phyloP scores from a whole-genome alignment of 345 rosid genomes.

The Pugionium cornutum region DNA sequence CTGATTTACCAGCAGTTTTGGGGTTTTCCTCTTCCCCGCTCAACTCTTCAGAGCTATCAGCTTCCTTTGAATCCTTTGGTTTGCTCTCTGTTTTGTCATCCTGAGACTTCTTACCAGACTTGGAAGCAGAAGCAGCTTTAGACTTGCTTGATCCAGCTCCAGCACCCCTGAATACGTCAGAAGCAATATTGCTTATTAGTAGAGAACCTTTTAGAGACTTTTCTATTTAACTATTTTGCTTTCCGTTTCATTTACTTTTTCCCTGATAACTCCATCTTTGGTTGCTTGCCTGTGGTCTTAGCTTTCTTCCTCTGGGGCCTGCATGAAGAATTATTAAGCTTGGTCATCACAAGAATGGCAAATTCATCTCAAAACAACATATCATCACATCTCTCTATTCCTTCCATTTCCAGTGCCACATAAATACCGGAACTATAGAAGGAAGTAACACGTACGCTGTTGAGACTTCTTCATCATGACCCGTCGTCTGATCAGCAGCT shows the following conservation, averaged over 20 bases:
- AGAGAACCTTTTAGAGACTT: neutral
- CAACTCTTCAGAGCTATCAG: constrained; percentile 37
- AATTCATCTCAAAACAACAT: constrained; percentile 11
- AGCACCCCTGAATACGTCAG: constrained; percentile 50
- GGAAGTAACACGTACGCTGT: constrained; percentile 55
- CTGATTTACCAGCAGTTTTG: constrained; percentile 44
- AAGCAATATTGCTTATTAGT: constrained; percentile 18
- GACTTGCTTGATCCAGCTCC: constrained; percentile 69
- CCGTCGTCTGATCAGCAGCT: neutral
- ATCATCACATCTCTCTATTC: constrained; percentile 20
- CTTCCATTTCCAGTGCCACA: constrained; percentile 6
- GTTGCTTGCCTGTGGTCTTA: constrained; percentile 46
- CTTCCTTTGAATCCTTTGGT: constrained; percentile 39
- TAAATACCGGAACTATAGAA: constrained; percentile 1
- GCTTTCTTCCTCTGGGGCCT: constrained; percentile 74
- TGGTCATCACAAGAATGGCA: constrained; percentile 19
- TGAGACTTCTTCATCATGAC: constrained; percentile 51
- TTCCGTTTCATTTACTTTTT: constrained; percentile 54
- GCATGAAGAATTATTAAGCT: constrained; percentile 18
- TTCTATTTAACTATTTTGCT: constrained; percentile 14
- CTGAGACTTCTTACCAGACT: constrained; percentile 43
- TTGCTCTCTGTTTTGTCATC: constrained; percentile 43
- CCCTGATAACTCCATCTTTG: constrained; percentile 48
- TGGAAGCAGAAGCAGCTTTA: constrained; percentile 44
- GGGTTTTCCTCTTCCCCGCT: constrained; percentile 50